phyloP scores from a whole-genome alignment of 2,329 filamentous ascomycete genomes.

The Fusarium fujikuroi region DNA sequence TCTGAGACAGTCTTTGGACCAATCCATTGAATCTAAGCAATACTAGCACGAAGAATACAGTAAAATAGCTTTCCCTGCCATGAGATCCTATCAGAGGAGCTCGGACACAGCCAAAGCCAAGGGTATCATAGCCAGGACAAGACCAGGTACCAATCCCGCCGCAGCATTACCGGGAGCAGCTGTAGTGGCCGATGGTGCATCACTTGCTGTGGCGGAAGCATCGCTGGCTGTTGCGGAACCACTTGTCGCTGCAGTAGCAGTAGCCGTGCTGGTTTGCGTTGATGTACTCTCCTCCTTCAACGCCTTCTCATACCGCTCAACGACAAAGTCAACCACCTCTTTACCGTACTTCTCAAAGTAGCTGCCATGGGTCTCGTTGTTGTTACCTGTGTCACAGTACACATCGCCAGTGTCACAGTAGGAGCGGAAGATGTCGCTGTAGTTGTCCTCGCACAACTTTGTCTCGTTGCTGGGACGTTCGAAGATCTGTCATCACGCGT shows the following conservation, averaged over 20 bases:
- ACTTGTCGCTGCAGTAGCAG: conserved; percentile 11
- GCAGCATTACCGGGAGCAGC: conserved; percentile 23
- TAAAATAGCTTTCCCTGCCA: background rate
- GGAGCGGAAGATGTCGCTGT: conserved; percentile 51
- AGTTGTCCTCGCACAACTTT: conserved; percentile 49
- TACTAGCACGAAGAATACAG: background rate
- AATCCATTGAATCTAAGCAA: background rate
- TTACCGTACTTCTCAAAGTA: conserved; percentile 52
- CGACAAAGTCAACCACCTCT: conserved; percentile 51
- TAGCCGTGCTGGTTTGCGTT: conserved; percentile 4
- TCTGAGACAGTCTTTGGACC: too few relatives aligned
- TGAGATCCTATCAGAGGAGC: background rate
- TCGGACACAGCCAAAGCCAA: conserved; percentile 11
- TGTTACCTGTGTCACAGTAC: conserved; percentile 52
- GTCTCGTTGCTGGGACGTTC: conserved; percentile 46
- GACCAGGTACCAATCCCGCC: conserved; percentile 11
- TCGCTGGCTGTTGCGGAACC: background rate
- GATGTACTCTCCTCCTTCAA: background rate
- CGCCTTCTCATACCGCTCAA: conserved; percentile 47
- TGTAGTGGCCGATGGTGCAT: background rate
- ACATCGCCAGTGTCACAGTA: conserved; percentile 56
- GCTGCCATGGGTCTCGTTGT: conserved; percentile 46
- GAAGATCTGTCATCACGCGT: conserved; percentile 49
- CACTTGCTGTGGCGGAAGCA: background rate
- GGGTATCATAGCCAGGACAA: conserved; percentile 8